Percentiles rank a stretch among this genome's conserved stretches.
Conservation (phyloP, 768 basidiomycete genomes). For the Lactifluus subvellereus region DNA sequence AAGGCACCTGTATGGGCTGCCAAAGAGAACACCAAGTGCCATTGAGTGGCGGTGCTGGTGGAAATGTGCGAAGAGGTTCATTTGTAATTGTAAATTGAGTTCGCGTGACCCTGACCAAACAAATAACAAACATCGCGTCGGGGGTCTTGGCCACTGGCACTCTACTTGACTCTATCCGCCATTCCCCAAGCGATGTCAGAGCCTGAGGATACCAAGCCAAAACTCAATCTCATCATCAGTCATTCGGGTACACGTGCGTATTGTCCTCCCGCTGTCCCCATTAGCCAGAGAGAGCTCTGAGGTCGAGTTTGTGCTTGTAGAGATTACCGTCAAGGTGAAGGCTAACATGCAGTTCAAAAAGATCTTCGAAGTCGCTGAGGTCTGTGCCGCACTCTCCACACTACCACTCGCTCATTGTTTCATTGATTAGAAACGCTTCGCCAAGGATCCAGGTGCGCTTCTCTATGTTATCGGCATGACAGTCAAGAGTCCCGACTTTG, state of each 20-base stretch:
- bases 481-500: not conserved
- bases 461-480: not conserved
- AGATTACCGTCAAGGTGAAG: constrained; percentile 22
- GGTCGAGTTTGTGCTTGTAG: not conserved
- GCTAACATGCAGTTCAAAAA: constrained; percentile 24
- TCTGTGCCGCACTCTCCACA: not conserved
- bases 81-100: too few species aligned
- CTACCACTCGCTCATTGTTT: not conserved
- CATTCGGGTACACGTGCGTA: constrained; percentile 15
- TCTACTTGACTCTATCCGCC: not conserved
- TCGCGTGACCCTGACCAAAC: not conserved
- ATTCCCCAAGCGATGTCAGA: constrained; percentile 15
- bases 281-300: not conserved
- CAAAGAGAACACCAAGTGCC: not conserved
- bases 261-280: too few species aligned
- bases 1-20: too few species aligned
- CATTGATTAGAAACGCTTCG: constrained; percentile 16
- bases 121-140: not conserved
- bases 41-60: too few species aligned
- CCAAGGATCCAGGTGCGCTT: constrained; percentile 22
- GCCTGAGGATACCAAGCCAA: constrained; percentile 20
- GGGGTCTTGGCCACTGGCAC: not conserved
- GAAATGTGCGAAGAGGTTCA: too few species aligned
- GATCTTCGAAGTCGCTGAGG: constrained; percentile 23
- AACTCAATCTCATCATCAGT: constrained; percentile 22